Conservation (phyloP, 129 eudicot genomes). For the Ambrosia trifida region DNA sequence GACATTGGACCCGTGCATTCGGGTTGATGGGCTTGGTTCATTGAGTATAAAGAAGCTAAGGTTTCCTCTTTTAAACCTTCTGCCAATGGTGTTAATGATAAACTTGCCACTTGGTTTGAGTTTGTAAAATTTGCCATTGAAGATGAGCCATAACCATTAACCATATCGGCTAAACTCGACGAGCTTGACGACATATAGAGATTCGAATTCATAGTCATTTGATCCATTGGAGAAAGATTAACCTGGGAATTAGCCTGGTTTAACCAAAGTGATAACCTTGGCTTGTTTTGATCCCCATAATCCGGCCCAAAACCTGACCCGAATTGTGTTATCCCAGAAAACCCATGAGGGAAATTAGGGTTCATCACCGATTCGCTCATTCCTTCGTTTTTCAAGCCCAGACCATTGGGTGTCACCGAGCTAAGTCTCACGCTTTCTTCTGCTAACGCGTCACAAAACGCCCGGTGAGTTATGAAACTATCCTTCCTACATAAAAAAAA, state of each 20-base stretch:
- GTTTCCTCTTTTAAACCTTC: conserved; percentile 45
- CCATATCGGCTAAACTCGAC: conserved; percentile 45
- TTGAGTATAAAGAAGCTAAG: conserved; percentile 53
- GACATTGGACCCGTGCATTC: conserved; percentile 70
- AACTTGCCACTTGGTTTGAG: conserved; percentile 36
- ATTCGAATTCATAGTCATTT: conserved; percentile 42
- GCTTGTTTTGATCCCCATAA: conserved; percentile 52
- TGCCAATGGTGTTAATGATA: conserved; percentile 46
- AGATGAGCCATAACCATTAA: conserved; percentile 58
- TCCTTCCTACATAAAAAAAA: conserved; percentile 60
- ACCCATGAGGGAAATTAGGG: conserved; percentile 54
- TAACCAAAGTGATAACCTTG: conserved; percentile 73
- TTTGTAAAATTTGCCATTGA: conserved; percentile 47
- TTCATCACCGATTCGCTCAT: conserved; percentile 46
- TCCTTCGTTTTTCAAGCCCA: conserved; percentile 54
- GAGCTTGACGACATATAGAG: conserved; percentile 51
- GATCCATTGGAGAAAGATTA: conserved; percentile 42
- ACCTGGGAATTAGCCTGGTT: conserved; percentile 66
- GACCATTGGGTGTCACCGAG: conserved; percentile 42
- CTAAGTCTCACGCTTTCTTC: conserved; percentile 77
- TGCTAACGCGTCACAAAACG: conserved; percentile 90
- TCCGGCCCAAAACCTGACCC: conserved; percentile 37
- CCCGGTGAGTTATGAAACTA: conserved; percentile 93
- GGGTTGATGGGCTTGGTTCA: conserved; percentile 41
- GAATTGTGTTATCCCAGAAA: conserved; percentile 49